Evolutionary conservation across 2,329 filamentous ascomycete genomes (phyloP).

Genomic region (Verticillium isaacii): DNA sequence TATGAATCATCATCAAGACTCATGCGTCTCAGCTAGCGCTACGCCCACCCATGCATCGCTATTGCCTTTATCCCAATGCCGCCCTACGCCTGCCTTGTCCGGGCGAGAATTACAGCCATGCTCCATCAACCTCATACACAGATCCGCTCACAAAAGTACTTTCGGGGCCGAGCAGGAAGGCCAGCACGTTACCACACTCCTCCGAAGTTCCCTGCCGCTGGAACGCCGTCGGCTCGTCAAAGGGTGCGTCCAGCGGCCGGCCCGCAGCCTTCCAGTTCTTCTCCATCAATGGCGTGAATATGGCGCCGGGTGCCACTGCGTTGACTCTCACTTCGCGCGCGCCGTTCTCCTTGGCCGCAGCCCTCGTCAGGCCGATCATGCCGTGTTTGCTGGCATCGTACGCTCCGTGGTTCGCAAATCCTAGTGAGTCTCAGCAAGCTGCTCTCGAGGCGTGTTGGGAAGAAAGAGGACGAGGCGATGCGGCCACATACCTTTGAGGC

Average conservation of each 20-base stretch:
- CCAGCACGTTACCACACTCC: conserved; percentile 40
- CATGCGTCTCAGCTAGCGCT: not conserved
- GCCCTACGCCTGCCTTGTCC: not conserved
- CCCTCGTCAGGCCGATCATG: conserved; percentile 28
- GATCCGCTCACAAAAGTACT: conserved; percentile 40
- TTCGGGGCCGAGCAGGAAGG: conserved; percentile 41
- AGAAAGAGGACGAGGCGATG: not conserved
- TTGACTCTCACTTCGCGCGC: conserved; percentile 39
- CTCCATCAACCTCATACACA: conserved; percentile 42
- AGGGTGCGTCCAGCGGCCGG: conserved; percentile 29
- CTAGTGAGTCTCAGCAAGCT: conserved; percentile 6
- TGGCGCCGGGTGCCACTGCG: conserved; percentile 40
- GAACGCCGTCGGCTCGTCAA: conserved; percentile 36
- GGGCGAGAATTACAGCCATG: conserved; percentile 25
- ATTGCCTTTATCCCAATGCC: not conserved
- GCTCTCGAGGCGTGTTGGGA: not conserved
- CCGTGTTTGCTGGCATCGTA: conserved; percentile 35
- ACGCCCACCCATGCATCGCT: not conserved
- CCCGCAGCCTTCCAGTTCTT: conserved; percentile 30
- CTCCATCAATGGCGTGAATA: conserved; percentile 43
- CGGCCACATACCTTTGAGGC: conserved; percentile 18
- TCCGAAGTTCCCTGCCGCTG: conserved; percentile 40
- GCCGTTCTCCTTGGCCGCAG: conserved; percentile 34
- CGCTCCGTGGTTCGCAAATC: conserved; percentile 27
- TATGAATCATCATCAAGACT: not conserved